phyloP scores from a whole-genome alignment of 495 filamentous ascomycete genomes.

The Penicillium ucsense region DNA sequence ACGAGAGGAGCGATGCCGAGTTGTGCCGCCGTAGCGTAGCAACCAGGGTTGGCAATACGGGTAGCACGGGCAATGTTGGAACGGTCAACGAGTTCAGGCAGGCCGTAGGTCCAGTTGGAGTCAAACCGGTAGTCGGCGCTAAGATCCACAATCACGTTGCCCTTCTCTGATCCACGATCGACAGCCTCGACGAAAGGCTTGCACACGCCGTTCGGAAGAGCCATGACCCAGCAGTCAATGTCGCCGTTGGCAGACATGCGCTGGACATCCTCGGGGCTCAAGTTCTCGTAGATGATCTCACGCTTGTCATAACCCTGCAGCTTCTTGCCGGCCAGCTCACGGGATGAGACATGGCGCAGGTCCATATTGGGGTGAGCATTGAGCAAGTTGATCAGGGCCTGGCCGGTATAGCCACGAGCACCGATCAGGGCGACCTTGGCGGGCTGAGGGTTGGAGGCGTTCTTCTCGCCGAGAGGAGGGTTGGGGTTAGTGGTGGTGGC shows the following conservation, averaged over 20 bases:
- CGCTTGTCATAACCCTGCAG: slow-evolving; percentile 86
- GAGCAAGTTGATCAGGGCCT: slow-evolving; percentile 82
- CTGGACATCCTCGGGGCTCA: slow-evolving; percentile 80
- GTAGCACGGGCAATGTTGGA: slow-evolving; percentile 71
- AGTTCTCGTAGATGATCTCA: slow-evolving; percentile 89
- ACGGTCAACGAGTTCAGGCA: slow-evolving; percentile 78
- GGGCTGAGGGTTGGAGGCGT: slow-evolving; percentile 71
- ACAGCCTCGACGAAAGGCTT: slow-evolving; percentile 93
- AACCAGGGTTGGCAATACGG: slow-evolving; percentile 89
- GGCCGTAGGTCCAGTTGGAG: slow-evolving; percentile 84
- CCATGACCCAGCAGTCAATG: slow-evolving; percentile 98
- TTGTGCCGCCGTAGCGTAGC: slow-evolving; percentile 95
- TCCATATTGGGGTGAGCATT: slow-evolving; percentile 93
- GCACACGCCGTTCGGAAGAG: slow-evolving; percentile 93
- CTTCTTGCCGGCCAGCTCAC: slow-evolving; percentile 84
- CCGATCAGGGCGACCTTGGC: slow-evolving; percentile 87
- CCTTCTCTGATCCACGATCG: slow-evolving; percentile 57
- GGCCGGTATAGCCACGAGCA: slow-evolving; percentile 86
- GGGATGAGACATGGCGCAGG: slow-evolving; percentile 85
- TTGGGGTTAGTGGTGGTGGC: slow-evolving; percentile 93
- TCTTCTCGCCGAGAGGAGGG: slow-evolving; percentile 89
- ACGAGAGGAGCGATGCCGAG: slow-evolving; percentile 80
- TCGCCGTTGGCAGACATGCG: slow-evolving; percentile 85
- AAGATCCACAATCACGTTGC: slow-evolving; percentile 82
- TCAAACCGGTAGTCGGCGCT: slow-evolving; percentile 95